Evolutionary conservation across 2,329 filamentous ascomycete genomes (phyloP).

Genomic region (Didymella pinodella): DNA sequence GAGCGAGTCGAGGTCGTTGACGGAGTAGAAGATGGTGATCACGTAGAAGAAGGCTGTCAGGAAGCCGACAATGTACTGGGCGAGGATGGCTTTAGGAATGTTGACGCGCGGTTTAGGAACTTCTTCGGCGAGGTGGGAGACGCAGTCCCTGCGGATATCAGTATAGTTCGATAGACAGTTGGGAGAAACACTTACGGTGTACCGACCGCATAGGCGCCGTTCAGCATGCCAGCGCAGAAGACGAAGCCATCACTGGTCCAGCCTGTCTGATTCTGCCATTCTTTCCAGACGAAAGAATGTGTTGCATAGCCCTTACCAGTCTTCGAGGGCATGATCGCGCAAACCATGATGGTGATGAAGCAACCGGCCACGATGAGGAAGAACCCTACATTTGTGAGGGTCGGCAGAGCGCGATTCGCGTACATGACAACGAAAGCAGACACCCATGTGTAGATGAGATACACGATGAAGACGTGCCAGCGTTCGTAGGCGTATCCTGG

Average conservation of each 20-base stretch:
- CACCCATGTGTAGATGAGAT: conserved; percentile 58
- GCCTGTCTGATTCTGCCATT: conserved; percentile 58
- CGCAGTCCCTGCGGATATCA: conserved; percentile 59
- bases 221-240: conserved; percentile 71
- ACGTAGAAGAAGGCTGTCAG: conserved; percentile 50
- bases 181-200: conserved; percentile 54
- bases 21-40: conserved; percentile 62
- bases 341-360: conserved; percentile 64
- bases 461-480: conserved; percentile 62
- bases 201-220: conserved; percentile 73
- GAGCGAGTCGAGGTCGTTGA: conserved; percentile 65
- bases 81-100: conserved; percentile 53
- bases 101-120: conserved; percentile 47
- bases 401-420: conserved; percentile 62
- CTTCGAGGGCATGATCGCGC: conserved; percentile 62
- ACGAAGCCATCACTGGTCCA: conserved; percentile 65
- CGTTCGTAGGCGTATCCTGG: conserved; percentile 55
- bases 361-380: conserved; percentile 63
- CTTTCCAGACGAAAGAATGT: conserved; percentile 55
- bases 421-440: conserved; percentile 60
- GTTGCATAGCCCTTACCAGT: conserved; percentile 54
- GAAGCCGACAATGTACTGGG: conserved; percentile 50
- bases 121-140: conserved; percentile 70
- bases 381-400: conserved; percentile 63
- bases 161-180: neutral